Evolutionary conservation across 164 flowering plant genomes (phyloP).

Genomic region (Tetracentron sinense): DNA sequence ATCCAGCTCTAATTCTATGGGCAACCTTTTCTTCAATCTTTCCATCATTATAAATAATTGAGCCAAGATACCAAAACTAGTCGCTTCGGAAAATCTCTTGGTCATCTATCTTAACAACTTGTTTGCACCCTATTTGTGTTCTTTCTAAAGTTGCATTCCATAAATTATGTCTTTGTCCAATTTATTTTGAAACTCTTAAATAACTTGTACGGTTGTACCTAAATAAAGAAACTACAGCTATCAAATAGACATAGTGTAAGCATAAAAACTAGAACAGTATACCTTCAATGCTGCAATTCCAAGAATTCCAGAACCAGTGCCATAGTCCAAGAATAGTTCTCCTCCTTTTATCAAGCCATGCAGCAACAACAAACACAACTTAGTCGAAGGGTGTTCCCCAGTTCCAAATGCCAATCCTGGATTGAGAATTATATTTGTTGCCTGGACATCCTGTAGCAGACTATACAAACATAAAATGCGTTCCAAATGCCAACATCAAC

Average conservation of each 20-base stretch:
- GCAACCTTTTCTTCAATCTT: too few relatives aligned
- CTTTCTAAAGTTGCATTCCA: too few relatives aligned
- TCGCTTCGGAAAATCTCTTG: too few relatives aligned
- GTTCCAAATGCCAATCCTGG: constrained; percentile 99
- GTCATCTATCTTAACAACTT: too few relatives aligned
- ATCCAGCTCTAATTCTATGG: too few relatives aligned
- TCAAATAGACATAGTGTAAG: background rate
- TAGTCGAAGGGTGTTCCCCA: constrained; percentile 93
- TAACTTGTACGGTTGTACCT: too few relatives aligned
- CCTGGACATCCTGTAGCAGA: constrained; percentile 52
- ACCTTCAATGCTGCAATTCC: constrained; percentile 92
- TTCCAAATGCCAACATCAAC: background rate
- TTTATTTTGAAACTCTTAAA: too few relatives aligned
- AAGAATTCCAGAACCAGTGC: constrained; percentile 94
- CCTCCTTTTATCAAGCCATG: constrained; percentile 63
- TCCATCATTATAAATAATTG: too few relatives aligned
- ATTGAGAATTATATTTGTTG: constrained; percentile 73
- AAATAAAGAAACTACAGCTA: too few relatives aligned
- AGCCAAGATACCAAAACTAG: too few relatives aligned
- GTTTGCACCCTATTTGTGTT: too few relatives aligned
- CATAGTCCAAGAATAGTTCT: constrained; percentile 78
- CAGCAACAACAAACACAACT: constrained; percentile 67
- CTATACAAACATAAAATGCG: background rate
- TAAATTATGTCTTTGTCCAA: too few relatives aligned
- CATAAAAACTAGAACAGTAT: background rate